Percentiles rank a stretch among this genome's conserved stretches.
These are phyloP conservation scores for Candida insectorum DNA, from an alignment of 805 yeast species.

Conservation along the genomic window DNA sequence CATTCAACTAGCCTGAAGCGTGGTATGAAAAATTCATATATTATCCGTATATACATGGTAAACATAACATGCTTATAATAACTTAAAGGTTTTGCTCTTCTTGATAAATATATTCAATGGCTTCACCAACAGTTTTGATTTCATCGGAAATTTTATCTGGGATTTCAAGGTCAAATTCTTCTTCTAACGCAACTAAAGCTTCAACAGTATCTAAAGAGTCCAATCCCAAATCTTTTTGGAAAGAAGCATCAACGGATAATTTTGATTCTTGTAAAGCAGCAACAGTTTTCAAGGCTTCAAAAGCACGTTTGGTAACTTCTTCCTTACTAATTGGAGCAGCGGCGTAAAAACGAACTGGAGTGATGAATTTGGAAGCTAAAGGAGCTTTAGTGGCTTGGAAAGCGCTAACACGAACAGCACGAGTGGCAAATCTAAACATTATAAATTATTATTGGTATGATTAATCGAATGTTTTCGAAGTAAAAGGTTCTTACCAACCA, in stretches of 20 bases:
- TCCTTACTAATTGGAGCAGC: constrained; percentile 66
- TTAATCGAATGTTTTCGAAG: neutral
- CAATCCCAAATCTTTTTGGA: constrained; percentile 74
- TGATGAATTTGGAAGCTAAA: constrained; percentile 23
- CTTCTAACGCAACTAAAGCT: constrained; percentile 94
- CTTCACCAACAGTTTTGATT: constrained; percentile 90
- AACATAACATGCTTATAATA: too few relatives aligned
- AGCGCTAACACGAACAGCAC: constrained; percentile 26
- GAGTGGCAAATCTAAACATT: constrained; percentile 55
- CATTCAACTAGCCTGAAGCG: too few relatives aligned
- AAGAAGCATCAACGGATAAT: constrained; percentile 46
- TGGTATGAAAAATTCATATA: too few relatives aligned
- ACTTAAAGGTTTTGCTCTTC: constrained; percentile 41
- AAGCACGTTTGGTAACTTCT: constrained; percentile 79
- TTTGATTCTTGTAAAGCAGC: constrained; percentile 45
- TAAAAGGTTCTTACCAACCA: too few relatives aligned
- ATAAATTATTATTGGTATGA: neutral
- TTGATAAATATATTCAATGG: constrained; percentile 78
- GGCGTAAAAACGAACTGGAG: constrained; percentile 51
- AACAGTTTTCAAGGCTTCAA: constrained; percentile 67
- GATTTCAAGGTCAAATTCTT: constrained; percentile 75
- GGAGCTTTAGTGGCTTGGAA: constrained; percentile 17
- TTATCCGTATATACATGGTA: too few relatives aligned
- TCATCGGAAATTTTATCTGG: constrained; percentile 92
- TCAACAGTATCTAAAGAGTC: constrained; percentile 95